phyloP scores from a whole-genome alignment of 2,329 filamentous ascomycete species.

The Fusarium gaditjirri region DNA sequence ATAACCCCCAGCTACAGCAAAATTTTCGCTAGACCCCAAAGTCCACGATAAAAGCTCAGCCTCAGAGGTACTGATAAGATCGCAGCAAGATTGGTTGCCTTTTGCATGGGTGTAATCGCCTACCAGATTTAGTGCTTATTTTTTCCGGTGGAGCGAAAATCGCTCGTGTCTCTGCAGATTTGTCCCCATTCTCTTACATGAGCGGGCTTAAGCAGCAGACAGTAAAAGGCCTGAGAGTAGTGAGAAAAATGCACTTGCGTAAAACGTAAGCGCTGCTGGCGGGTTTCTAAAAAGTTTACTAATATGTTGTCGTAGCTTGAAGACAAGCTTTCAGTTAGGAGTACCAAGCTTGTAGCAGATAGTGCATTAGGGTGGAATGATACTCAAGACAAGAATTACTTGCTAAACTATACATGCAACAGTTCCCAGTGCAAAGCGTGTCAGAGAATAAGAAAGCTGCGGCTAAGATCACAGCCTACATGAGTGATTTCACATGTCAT shows the following conservation, averaged over 20 bases:
- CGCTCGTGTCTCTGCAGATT: not conserved
- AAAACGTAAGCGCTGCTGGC: not conserved
- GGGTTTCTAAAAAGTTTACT: not conserved
- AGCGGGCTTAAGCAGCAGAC: not conserved
- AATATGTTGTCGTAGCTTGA: not conserved
- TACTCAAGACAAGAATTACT: not conserved
- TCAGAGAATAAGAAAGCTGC: not conserved
- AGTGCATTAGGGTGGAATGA: accelerated
- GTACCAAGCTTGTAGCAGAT: accelerated
- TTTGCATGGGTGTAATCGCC: not conserved
- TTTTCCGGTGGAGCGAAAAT: not conserved
- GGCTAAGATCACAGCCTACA: not conserved
- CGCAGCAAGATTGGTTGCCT: not conserved
- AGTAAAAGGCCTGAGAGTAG: not conserved
- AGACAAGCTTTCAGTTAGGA: not conserved
- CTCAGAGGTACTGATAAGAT: not conserved
- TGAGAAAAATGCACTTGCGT: not conserved
- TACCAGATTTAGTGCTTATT: not conserved
- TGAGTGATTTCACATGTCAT: not conserved
- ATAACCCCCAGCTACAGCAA: not conserved
- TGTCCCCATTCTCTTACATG: not conserved
- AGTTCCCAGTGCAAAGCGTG: accelerated
- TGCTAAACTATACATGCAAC: not conserved
- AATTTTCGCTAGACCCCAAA: not conserved
- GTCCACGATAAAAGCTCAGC: not conserved